Evolutionary conservation across 768 basidiomycete genomes (phyloP).

Genomic region (Suillus luteus): DNA sequence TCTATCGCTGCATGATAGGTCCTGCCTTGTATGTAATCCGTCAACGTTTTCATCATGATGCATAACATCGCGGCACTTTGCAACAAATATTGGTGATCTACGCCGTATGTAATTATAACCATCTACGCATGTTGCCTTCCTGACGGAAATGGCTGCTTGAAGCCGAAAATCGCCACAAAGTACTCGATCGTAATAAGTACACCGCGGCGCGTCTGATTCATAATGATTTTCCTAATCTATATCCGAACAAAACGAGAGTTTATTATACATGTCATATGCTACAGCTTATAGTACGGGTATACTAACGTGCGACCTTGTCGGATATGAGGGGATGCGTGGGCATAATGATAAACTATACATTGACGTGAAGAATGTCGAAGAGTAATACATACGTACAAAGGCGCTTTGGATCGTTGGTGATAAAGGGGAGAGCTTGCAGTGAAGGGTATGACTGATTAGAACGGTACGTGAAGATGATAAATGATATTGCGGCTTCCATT

Average conservation of each 20-base stretch:
- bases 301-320: background rate
- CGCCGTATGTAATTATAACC: background rate
- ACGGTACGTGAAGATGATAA: background rate
- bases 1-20: background rate
- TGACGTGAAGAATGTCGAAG: background rate
- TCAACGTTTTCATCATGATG: background rate
- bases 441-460: background rate
- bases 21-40: background rate
- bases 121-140: background rate
- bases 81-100: background rate
- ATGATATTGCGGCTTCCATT: background rate
- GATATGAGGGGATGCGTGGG: slow-evolving; percentile 4
- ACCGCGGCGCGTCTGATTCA: background rate
- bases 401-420: background rate
- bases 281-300: background rate
- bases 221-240: background rate
- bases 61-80: background rate
- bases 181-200: background rate
- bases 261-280: slow-evolving; percentile 2
- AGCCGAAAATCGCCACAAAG: background rate
- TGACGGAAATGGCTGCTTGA: background rate
- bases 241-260: background rate
- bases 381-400: background rate
- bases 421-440: background rate
- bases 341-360: background rate